A percentile compares a stretch with the other conserved stretches of the same genome.
phyloP scores from a whole-genome alignment of 1,284 basidiomycete species.

The Rhodotorula sp. region DNA sequence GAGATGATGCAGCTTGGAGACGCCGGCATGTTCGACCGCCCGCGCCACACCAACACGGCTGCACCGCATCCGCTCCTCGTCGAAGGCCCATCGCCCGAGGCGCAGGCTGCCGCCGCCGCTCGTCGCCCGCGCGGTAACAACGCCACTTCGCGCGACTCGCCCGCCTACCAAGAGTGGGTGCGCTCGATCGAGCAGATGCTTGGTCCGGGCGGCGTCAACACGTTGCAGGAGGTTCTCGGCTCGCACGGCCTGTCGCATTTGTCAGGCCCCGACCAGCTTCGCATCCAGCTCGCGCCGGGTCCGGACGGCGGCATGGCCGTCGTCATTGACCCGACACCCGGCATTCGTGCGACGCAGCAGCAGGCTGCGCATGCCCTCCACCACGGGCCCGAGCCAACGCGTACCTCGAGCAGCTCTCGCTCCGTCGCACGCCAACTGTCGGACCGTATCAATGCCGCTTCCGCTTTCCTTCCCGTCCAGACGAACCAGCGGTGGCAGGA shows the following conservation, averaged over 20 bases:
- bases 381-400: background rate
- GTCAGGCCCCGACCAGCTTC: slow-evolving; percentile 40
- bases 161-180: slow-evolving; percentile 42
- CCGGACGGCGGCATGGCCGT: slow-evolving; percentile 40
- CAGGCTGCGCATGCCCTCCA: background rate
- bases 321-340: slow-evolving; percentile 38
- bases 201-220: slow-evolving; percentile 41
- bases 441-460: slow-evolving; percentile 42
- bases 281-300: slow-evolving; percentile 36
- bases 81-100: slow-evolving; percentile 53
- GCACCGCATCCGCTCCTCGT: slow-evolving; percentile 74
- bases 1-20: slow-evolving; percentile 34
- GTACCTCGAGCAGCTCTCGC: slow-evolving; percentile 3
- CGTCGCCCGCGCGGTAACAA: slow-evolving; percentile 42
- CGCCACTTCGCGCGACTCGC: slow-evolving; percentile 43
- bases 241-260: slow-evolving; percentile 38
- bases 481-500: slow-evolving; percentile 90
- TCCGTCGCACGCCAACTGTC: slow-evolving; percentile 33
- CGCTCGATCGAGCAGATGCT: slow-evolving; percentile 41
- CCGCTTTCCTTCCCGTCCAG: slow-evolving; percentile 63
- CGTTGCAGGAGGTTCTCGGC: slow-evolving; percentile 40
- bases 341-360: slow-evolving; percentile 16
- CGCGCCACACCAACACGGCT: slow-evolving; percentile 18
- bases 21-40: slow-evolving; percentile 35
- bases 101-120: slow-evolving; percentile 20